Base-by-base conservation (phyloP, 257 asterid species). In the Verbena officinalis region DNA sequence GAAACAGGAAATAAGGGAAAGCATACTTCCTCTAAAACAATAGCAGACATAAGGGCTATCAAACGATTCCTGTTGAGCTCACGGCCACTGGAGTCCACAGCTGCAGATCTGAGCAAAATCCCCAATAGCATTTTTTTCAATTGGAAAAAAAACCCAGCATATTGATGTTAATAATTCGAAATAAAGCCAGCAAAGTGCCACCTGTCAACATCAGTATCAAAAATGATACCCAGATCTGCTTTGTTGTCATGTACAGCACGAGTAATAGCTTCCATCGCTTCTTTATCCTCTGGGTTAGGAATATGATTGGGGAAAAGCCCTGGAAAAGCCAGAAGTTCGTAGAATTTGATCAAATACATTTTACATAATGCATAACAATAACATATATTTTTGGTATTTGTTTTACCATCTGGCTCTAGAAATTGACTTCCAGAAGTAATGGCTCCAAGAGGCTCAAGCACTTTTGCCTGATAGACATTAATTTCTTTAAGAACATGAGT, bases 161-260 rank as follows among this genome's bases (percentile, higher is more conserved):
- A 27, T 3, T 45, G 39, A 60, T 24, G 52, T 34, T 56, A 62
- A 42, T 68, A 67, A 52, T 56, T 33, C 33, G 40, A 12, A 36
- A 36, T 14, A 49, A 62, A 49, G 19, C 61, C 27, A 38, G 38
- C 36, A 72, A 54, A 72, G 11, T 48, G 52, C 65, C 63, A 94
- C 99, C 99, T 90, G 78, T 94, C 99, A 63, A 94, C 99, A 78
- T 94, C 99, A 39, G 99, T 94, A 81, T 94, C 99, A 71, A 94
- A 94, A 68, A 90, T 94, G 79, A 94, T 90, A 38, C 99, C 99
- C 80, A 94, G 74, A 80, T 94, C 97, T 75, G 99, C 96, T 77
- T 80, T 81, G 69, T 86, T 88, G 64, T 88, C 79, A 55, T 86
- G 84, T 71, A 90, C 97, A 12, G 97, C 97, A 68, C 62, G 82